Percentiles rank a stretch among this genome's conserved stretches.
These are phyloP conservation scores for Ambrosiella beaveri DNA, from an alignment of 2,329 filamentous ascomycete genomes.

Conservation along the genomic window DNA sequence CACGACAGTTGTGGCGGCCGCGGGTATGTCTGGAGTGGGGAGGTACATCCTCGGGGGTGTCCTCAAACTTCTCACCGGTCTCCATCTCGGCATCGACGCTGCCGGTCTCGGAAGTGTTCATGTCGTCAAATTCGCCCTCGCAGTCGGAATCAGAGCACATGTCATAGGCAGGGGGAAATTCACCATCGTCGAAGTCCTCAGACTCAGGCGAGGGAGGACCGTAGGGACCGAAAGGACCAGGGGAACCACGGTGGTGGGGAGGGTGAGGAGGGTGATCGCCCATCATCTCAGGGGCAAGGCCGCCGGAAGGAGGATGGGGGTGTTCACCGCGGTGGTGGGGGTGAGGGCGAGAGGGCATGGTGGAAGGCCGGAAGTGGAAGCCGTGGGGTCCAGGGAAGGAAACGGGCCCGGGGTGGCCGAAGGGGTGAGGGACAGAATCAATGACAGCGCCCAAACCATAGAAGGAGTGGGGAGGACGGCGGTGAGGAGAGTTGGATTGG, in stretches of 20 bases:
- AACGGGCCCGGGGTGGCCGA: not conserved
- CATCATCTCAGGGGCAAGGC: not conserved
- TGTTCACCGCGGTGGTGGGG: not conserved
- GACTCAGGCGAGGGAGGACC: not conserved
- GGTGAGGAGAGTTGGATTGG: not conserved
- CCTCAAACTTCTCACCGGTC: conserved; percentile 2
- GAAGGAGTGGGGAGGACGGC: not conserved
- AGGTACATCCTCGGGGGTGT: conserved; percentile 10
- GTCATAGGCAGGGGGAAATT: not conserved
- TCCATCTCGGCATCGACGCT: not conserved
- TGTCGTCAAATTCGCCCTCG: not conserved
- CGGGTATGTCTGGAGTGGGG: conserved; percentile 16
- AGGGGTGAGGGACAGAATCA: not conserved
- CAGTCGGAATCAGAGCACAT: not conserved
- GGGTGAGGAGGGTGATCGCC: not conserved
- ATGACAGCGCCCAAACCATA: not conserved
- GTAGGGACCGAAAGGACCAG: not conserved
- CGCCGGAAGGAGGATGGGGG: not conserved
- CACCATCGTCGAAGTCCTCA: not conserved
- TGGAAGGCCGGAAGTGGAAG: not conserved
- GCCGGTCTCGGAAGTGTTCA: not conserved
- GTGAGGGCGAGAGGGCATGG: not conserved
- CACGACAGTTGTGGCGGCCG: conserved; percentile 17
- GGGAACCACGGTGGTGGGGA: not conserved
- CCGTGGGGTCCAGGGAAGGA: not conserved